Conservation (phyloP, 148 eudicot species). For the Rhododendron simsii region DNA sequence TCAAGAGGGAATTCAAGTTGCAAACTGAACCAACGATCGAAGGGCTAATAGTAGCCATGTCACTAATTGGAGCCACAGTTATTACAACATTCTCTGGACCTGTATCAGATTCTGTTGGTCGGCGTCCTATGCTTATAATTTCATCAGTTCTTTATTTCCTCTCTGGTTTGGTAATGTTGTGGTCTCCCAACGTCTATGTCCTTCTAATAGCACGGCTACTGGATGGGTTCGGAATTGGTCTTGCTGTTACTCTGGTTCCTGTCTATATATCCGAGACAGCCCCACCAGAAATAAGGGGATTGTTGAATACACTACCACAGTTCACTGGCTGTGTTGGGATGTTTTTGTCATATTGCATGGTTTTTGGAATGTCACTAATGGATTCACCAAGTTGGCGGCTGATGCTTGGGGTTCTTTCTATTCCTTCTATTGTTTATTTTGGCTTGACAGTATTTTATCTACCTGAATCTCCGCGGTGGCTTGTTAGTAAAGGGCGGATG, state of each 20-base stretch:
- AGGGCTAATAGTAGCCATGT: constrained; percentile 90
- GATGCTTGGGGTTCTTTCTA: constrained; percentile 82
- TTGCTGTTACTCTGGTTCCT: constrained; percentile 78
- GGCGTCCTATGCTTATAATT: constrained; percentile 79
- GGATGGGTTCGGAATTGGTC: constrained; percentile 87
- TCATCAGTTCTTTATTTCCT: constrained; percentile 75
- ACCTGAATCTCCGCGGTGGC: constrained; percentile 99
- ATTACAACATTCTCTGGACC: constrained; percentile 93
- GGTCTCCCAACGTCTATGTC: constrained; percentile 90
- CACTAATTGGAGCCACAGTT: constrained; percentile 81
- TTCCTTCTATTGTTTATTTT: constrained; percentile 66
- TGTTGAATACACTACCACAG: constrained; percentile 83
- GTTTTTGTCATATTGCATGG: constrained; percentile 86
- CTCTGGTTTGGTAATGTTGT: constrained; percentile 76
- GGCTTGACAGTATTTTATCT: constrained; percentile 50
- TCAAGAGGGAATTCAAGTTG: constrained; percentile 77
- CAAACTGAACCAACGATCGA: constrained; percentile 69
- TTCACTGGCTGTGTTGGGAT: constrained; percentile 80
- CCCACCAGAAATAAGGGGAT: constrained; percentile 86
- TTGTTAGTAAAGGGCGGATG: constrained; percentile 92
- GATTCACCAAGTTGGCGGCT: constrained; percentile 78
- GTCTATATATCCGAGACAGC: constrained; percentile 93
- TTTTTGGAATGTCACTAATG: constrained; percentile 75
- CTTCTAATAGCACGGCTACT: constrained; percentile 69
- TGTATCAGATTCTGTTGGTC: constrained; percentile 64